These are phyloP conservation scores for Xylaria venustula DNA, from an alignment of 495 filamentous ascomycete species.

Conservation along the genomic window DNA sequence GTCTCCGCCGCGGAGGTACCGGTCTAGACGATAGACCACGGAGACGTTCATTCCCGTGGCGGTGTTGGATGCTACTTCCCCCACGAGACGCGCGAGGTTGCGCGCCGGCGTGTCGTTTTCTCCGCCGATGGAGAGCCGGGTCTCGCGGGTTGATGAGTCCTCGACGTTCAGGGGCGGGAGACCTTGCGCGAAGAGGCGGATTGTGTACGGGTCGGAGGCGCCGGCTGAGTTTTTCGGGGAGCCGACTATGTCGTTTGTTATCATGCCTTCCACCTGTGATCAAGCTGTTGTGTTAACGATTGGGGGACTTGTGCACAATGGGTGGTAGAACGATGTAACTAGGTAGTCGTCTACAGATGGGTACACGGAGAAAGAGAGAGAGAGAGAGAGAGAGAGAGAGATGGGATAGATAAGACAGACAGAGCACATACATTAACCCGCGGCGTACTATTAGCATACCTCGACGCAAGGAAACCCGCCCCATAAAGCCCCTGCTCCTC, in stretches of 20 bases:
- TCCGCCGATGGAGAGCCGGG: slow-evolving; percentile 43
- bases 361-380: too few species aligned
- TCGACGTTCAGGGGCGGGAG: slow-evolving; percentile 38
- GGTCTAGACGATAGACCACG: slow-evolving; percentile 51
- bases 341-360: too few species aligned
- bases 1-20: slow-evolving; percentile 54
- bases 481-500: slow-evolving; percentile 56
- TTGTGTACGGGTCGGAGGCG: slow-evolving; percentile 39
- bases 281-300: too few species aligned
- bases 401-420: neutral
- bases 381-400: neutral
- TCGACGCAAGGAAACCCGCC: slow-evolving; percentile 44
- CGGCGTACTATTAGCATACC: slow-evolving; percentile 40
- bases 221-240: slow-evolving; percentile 38
- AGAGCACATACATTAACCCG: slow-evolving; percentile 26
- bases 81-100: slow-evolving; percentile 51
- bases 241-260: slow-evolving; percentile 55
- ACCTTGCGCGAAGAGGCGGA: slow-evolving; percentile 51
- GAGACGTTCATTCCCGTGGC: slow-evolving; percentile 44
- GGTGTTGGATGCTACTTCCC: slow-evolving; percentile 49
- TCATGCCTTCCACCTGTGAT: slow-evolving; percentile 49
- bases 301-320: too few species aligned
- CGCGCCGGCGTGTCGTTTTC: slow-evolving; percentile 55
- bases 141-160: slow-evolving; percentile 25
- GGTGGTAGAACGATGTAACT: too few species aligned